These are phyloP conservation scores for Ophiostoma angusticollis DNA, from an alignment of 2,329 filamentous ascomycete species.

Conservation along the genomic window DNA sequence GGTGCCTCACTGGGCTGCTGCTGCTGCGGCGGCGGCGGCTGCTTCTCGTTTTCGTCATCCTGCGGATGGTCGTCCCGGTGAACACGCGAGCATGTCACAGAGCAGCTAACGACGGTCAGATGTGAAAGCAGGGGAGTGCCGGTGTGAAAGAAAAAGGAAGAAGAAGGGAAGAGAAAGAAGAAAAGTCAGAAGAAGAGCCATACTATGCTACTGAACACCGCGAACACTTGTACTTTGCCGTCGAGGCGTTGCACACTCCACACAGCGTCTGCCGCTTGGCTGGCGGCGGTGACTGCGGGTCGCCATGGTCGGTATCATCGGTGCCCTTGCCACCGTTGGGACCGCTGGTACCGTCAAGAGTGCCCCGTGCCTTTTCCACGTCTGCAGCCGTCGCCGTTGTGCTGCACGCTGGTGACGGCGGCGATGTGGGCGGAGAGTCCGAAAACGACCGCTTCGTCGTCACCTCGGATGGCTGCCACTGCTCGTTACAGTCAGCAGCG, in stretches of 20 bases:
- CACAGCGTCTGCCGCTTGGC: constrained; percentile 27
- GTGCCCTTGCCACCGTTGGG: no score
- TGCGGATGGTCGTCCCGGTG: constrained; percentile 21
- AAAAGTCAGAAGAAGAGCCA: constrained; percentile 17
- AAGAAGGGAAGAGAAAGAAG: neutral
- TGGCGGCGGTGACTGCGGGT: constrained; percentile 14
- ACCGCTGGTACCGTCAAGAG: no score
- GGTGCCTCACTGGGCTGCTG: constrained; percentile 4
- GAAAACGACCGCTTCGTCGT: no score
- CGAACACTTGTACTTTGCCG: constrained; percentile 51
- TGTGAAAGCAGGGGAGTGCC: neutral
- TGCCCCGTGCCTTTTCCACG: no score
- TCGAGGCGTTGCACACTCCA: constrained; percentile 36
- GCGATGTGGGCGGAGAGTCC: no score
- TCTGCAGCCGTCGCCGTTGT: no score
- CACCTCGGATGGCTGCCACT: no score
- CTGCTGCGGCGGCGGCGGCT: constrained; percentile 7
- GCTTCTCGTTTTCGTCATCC: neutral
- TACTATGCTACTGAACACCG: constrained; percentile 46
- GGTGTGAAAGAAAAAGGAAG: neutral
- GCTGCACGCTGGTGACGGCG: no score
- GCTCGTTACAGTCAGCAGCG: no score
- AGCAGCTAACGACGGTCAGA: constrained; percentile 35
- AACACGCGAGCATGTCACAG: constrained; percentile 36
- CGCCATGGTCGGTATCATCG: neutral